Conservation (phyloP, 2,329 filamentous ascomycete genomes). For the Alternaria sp. region DNA sequence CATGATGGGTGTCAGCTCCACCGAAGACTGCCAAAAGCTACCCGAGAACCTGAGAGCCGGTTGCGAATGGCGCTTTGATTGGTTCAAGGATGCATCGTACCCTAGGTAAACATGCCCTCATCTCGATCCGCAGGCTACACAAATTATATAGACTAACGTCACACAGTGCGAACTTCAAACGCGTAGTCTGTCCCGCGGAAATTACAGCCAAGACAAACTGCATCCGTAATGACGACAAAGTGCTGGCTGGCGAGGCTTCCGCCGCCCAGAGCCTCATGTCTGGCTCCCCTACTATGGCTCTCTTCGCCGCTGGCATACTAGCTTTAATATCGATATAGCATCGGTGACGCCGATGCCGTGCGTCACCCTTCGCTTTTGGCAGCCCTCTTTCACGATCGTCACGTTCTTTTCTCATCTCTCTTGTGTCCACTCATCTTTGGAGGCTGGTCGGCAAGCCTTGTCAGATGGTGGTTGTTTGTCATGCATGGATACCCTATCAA, state of each 20-base stretch:
- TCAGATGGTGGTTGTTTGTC: conserved; percentile 35
- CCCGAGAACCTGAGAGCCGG: conserved; percentile 34
- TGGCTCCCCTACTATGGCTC: conserved; percentile 14
- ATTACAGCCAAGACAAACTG: conserved; percentile 45
- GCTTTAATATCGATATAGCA: conserved; percentile 35
- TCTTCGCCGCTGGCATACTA: conserved; percentile 27
- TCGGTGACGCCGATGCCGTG: conserved; percentile 23
- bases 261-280: conserved; percentile 23
- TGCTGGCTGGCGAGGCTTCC: conserved; percentile 22
- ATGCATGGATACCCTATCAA: conserved; percentile 46
- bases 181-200: conserved; percentile 42
- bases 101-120: conserved; percentile 34
- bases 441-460: conserved; percentile 8
- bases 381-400: conserved; percentile 27
- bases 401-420: conserved; percentile 22
- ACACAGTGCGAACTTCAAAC: conserved; percentile 46
- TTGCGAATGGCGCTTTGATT: conserved; percentile 46
- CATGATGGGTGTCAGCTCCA: conserved; percentile 34
- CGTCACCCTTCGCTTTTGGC: conserved; percentile 17
- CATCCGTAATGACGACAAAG: conserved; percentile 41
- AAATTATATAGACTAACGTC: conserved; percentile 23
- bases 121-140: conserved; percentile 3
- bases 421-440: conserved; percentile 8
- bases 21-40: conserved; percentile 43
- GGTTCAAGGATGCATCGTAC: conserved; percentile 42